phyloP scores from a whole-genome alignment of 140 eudicot species.

The Cichorium intybus region DNA sequence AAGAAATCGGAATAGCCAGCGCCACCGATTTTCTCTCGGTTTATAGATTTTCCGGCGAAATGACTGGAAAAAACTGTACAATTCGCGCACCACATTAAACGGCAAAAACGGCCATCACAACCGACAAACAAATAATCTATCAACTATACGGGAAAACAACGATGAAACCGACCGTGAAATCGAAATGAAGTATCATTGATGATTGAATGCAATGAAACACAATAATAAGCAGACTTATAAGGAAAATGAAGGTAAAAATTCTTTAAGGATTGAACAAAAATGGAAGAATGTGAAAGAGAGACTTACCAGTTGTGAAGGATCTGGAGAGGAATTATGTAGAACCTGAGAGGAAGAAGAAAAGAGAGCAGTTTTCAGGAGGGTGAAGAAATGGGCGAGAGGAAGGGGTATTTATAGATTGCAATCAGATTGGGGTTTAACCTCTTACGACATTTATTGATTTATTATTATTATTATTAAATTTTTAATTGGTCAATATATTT shows the following conservation, averaged over 20 bases:
- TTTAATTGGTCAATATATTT: neutral
- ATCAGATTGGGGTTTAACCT: neutral
- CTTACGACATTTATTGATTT: neutral
- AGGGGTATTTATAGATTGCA: constrained; percentile 33
- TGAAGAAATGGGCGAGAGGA: neutral
- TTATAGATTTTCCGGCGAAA: constrained; percentile 21
- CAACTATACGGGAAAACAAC: neutral
- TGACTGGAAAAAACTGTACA: neutral
- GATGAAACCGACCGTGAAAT: neutral
- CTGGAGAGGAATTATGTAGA: neutral
- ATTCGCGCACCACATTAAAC: neutral
- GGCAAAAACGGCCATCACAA: neutral
- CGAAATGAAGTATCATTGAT: neutral
- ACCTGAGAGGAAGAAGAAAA: neutral
- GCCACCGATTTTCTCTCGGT: neutral
- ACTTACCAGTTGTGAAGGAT: neutral
- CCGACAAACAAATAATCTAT: neutral
- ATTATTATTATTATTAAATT: neutral
- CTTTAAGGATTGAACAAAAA: neutral
- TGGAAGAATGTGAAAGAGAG: neutral
- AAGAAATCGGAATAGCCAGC: neutral
- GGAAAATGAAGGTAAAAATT: neutral
- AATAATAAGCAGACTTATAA: neutral
- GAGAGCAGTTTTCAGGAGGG: constrained; percentile 1
- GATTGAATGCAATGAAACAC: constrained; percentile 7